Conservation (phyloP, 768 basidiomycete genomes). For the Solioccasus polychromus region DNA sequence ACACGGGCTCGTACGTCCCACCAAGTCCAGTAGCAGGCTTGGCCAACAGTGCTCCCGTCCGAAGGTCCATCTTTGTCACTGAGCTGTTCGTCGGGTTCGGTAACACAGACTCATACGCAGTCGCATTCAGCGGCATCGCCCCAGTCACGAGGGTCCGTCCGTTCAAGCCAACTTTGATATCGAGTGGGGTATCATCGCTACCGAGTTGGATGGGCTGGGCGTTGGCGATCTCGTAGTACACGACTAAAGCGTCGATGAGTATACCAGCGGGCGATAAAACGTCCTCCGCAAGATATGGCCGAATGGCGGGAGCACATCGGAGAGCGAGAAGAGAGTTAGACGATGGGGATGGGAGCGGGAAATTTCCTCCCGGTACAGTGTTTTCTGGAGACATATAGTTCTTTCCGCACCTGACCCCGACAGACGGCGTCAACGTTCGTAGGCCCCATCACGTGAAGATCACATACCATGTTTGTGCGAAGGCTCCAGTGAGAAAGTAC, state of each 20-base stretch:
- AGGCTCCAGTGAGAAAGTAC: constrained; percentile 11
- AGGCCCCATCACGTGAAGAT: neutral
- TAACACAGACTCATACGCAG: constrained; percentile 47
- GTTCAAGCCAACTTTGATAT: constrained; percentile 45
- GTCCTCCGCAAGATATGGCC: constrained; percentile 60
- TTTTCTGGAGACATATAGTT: constrained; percentile 47
- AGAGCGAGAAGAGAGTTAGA: constrained; percentile 48
- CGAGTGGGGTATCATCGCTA: constrained; percentile 20
- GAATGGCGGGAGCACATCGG: constrained; percentile 56
- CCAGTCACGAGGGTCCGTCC: constrained; percentile 44
- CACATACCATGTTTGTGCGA: constrained; percentile 32
- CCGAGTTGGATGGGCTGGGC: constrained; percentile 41
- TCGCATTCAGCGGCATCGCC: constrained; percentile 48
- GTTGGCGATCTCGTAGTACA: constrained; percentile 44
- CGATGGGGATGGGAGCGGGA: constrained; percentile 38
- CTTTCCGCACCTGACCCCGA: constrained; percentile 49
- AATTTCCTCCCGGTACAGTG: constrained; percentile 49
- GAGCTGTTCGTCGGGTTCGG: constrained; percentile 49
- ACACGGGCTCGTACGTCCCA: constrained; percentile 50
- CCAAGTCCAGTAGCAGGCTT: constrained; percentile 48
- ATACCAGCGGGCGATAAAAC: constrained; percentile 40
- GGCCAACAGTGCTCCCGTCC: constrained; percentile 55
- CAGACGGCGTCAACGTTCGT: neutral
- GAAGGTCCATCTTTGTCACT: constrained; percentile 62
- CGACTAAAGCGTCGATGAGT: constrained; percentile 52